Base-by-base conservation (phyloP, 2,329 filamentous ascomycete genomes). In the Trichophyton simii region DNA sequence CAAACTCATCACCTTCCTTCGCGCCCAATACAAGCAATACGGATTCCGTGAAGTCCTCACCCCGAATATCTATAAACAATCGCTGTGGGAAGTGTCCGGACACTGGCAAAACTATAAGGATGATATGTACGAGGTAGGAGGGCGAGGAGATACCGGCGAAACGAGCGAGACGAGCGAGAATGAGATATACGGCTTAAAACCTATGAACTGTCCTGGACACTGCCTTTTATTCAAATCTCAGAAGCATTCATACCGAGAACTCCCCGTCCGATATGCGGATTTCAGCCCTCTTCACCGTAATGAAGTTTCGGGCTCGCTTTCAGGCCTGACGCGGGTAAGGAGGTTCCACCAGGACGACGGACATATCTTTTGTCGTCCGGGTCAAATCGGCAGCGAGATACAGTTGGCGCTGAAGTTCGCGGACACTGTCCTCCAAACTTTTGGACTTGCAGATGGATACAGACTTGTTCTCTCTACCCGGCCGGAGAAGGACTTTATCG, bases 121-220 rank as follows among this genome's bases (percentile, higher is more conserved):
- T 69, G 89, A 95, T 70, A 95, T 95, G 91, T 95, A 91, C 73
- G 86, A 87, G 60, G 90, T 95, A 3, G 72, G 76, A 22, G 80
- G 79, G 1, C 77, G 80, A 15, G 78, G 78, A n/a, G 75, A 76
- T 38, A 75, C 70, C 22, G 76, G 76, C 2, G 48, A 63, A 48
- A 67, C 62, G 55, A 69, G 76, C 65, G 82, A 85, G 63, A 83
- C 62, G 57, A 69, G 76, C 65, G 82, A 85, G 63, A 83, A 87
- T 64, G 84, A 86, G 65, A 87, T 88, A 64, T 95, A 89, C 73
- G 89, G 88, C 18, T 77, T 95, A 67, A 95, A 95, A 73, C 90
- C 90, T 13, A 95, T 95, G 90, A 95, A 95, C 71, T 95, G 90
- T 71, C 90, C 90, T 0, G 90, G 89, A 2, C 90, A 95, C 73